Evolutionary conservation across 345 rosid genomes (phyloP), one percentile per base, ranked within the genome.

Genomic region (Eucalyptus pauciflora): DNA sequence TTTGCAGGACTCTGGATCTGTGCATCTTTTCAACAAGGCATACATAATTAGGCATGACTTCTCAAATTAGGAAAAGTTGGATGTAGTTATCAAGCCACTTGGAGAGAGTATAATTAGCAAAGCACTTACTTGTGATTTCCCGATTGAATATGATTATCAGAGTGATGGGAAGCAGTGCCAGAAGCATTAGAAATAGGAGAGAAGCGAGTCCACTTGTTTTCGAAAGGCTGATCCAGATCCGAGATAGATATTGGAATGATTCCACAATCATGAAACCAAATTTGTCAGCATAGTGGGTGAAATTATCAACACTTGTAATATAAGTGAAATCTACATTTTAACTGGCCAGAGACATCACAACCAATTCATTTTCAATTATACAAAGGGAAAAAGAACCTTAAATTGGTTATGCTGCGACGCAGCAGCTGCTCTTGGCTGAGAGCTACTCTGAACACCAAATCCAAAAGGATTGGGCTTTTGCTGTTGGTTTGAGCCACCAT

Each of bases 1-100:
- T 90, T 92, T 95, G 92, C 99, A 97, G 62, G 95, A 90, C 48
- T 95, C 96, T 31, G 97, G 98, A 94, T 96, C 98, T 14, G 95
- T 95, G 95, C 99, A 97, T 85, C 98, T 97, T 89, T 86, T 46
- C 52, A 45, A 69, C 85, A 37, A 43, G 45, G 41, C 69, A 52
- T 33, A 69, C 16, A 27, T 71, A 86, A 89, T 89, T 86, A 89
- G 87, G 52, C 33, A 71, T 0, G 6, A 54, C 64, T 56, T 87
- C 62, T 18, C 56, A 43, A 58, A 87, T 86, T 56, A 76, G 86
- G 86, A 89, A 87, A 91, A 46, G 81, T 31, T 81, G 86, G 60
- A 89, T 27, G 89, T 85, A 85, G 24, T 89, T 87, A 83, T 37
- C 56, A 67, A 50, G 51, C 83, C 43, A 41, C 83, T 76, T 76